Evolutionary conservation across 805 yeast genomes (phyloP).

Genomic region (Candida pseudoglaebosa): DNA sequence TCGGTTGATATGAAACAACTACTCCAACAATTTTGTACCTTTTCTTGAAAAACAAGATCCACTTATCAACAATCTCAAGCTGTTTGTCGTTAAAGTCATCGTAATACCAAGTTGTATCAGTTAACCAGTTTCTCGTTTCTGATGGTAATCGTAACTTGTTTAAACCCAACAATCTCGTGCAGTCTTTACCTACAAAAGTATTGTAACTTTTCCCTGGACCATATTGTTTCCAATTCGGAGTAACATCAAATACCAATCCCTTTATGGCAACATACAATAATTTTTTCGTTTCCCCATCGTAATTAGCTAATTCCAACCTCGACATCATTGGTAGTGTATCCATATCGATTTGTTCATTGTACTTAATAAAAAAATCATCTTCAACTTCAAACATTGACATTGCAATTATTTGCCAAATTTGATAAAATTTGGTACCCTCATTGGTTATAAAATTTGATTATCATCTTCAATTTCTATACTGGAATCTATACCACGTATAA

Average conservation of each 20-base stretch:
- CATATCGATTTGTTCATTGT: slow-evolving; percentile 29
- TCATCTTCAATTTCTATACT: no score
- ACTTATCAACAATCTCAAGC: slow-evolving; percentile 59
- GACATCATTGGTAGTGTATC: slow-evolving; percentile 30
- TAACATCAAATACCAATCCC: slow-evolving; percentile 77
- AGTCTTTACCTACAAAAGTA: slow-evolving; percentile 71
- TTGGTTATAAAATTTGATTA: not conserved
- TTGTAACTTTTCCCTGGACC: slow-evolving; percentile 77
- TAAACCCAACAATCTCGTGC: slow-evolving; percentile 71
- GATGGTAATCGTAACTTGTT: slow-evolving; percentile 36
- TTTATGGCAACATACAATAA: slow-evolving; percentile 69
- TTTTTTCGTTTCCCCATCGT: slow-evolving; percentile 27
- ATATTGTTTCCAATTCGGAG: slow-evolving; percentile 58
- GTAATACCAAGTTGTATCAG: slow-evolving; percentile 42
- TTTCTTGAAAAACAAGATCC: slow-evolving; percentile 63
- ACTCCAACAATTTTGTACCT: slow-evolving; percentile 36
- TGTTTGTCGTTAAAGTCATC: slow-evolving; percentile 57
- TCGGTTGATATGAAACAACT: slow-evolving; percentile 26
- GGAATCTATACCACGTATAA: not conserved
- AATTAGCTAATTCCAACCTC: slow-evolving; percentile 26
- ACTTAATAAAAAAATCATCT: slow-evolving; percentile 4
- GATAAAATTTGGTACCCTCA: not conserved
- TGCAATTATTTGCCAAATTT: not conserved
- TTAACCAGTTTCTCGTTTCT: slow-evolving; percentile 8
- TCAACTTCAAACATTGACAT: not conserved